A percentile compares a stretch with the other conserved stretches of the same genome.
Evolutionary conservation across 371 early-diverging fungal species (phyloP).

Genomic region (Nematocida major): DNA sequence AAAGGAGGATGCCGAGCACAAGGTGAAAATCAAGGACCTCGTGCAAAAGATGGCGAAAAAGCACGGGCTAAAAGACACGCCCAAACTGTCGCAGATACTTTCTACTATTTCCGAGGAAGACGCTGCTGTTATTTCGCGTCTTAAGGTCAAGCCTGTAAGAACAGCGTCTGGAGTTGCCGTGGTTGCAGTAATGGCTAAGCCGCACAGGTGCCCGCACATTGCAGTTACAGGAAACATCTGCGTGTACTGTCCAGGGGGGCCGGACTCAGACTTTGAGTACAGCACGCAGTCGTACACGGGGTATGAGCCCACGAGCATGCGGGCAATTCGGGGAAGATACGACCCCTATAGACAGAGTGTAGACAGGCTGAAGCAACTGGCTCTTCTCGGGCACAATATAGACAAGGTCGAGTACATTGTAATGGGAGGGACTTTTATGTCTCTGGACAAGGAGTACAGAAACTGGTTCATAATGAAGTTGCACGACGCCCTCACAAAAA

Average conservation of each 20-base stretch:
- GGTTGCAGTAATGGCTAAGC: constrained; percentile 99
- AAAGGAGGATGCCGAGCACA: constrained; percentile 57
- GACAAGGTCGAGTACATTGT: constrained; percentile 98
- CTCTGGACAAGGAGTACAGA: constrained; percentile 82
- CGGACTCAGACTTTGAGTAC: constrained; percentile 99
- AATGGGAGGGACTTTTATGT: constrained; percentile 99
- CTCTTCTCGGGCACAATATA: constrained; percentile 83
- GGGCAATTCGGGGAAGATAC: constrained; percentile 95
- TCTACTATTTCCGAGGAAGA: constrained; percentile 91
- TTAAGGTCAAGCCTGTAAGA: constrained; percentile 92
- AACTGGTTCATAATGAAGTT: constrained; percentile 90
- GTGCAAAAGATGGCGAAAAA: constrained; percentile 56
- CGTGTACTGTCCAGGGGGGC: constrained; percentile 97
- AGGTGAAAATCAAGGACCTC: constrained; percentile 56
- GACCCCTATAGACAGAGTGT: constrained; percentile 93
- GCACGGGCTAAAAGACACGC: constrained; percentile 68
- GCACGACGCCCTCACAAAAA: constrained; percentile 91
- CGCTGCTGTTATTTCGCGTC: constrained; percentile 73
- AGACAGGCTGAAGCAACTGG: constrained; percentile 86
- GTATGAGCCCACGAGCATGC: constrained; percentile 98
- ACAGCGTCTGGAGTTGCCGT: constrained; percentile 97
- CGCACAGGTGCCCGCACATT: constrained; percentile 98
- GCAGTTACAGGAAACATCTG: constrained; percentile 99
- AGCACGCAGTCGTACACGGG: constrained; percentile 99
- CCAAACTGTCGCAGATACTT: constrained; percentile 94